Conservation (phyloP, 208 protist genomes). For the Crithidia mellificae region DNA sequence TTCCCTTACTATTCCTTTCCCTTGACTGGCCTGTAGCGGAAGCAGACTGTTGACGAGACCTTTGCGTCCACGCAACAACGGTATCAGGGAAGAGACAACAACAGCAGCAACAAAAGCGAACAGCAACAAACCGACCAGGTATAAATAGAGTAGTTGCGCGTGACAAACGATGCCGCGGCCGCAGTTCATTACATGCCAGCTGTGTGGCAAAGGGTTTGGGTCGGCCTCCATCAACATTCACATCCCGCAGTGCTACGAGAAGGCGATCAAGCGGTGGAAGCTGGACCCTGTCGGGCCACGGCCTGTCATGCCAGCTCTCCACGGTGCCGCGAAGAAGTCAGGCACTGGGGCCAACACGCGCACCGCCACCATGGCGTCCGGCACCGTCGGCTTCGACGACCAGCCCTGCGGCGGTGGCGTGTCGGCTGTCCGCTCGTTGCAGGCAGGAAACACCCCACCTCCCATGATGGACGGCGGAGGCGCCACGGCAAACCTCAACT, state of each 20-base stretch:
- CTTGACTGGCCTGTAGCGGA: not conserved
- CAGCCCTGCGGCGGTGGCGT: slow-evolving; percentile 53
- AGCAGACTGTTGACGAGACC: not conserved
- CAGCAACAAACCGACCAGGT: no score
- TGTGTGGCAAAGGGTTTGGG: slow-evolving; percentile 83
- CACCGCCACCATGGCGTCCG: not conserved
- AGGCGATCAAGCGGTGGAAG: slow-evolving; percentile 82
- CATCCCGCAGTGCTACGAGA: slow-evolving; percentile 89
- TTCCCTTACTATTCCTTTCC: no score
- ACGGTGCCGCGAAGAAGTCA: slow-evolving; percentile 11
- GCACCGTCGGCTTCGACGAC: slow-evolving; percentile 7
- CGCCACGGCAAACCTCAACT: slow-evolving; percentile 45
- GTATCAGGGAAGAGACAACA: not conserved
- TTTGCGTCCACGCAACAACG: not conserved
- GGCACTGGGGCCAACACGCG: slow-evolving; percentile 6
- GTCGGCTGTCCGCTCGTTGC: slow-evolving; percentile 47
- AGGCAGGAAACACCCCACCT: slow-evolving; percentile 25
- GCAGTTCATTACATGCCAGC: slow-evolving; percentile 76
- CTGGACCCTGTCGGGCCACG: slow-evolving; percentile 72
- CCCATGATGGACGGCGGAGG: slow-evolving; percentile 18
- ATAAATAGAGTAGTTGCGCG: no score
- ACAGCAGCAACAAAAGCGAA: not conserved
- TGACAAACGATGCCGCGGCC: slow-evolving; percentile 62
- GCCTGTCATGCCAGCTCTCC: slow-evolving; percentile 69
- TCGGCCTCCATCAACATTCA: slow-evolving; percentile 85